Evolutionary conservation across 2,329 filamentous ascomycete species (phyloP).

Genomic region (Cercospora nicotianae): DNA sequence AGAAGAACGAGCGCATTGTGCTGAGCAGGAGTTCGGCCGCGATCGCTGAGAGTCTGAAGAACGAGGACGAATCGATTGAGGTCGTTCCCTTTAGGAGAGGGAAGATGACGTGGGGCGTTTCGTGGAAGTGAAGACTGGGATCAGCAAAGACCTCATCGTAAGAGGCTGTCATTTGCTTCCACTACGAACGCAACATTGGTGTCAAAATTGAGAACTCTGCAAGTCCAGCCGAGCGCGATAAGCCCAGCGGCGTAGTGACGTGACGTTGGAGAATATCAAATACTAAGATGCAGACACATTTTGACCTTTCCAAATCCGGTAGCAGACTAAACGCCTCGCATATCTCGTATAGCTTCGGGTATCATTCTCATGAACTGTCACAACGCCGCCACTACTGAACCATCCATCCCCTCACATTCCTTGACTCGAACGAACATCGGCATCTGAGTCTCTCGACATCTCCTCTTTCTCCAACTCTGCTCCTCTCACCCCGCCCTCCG

Average conservation of each 20-base stretch:
- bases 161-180: background rate
- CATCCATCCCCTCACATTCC: background rate
- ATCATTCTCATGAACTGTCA: background rate
- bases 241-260: background rate
- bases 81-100: conserved; percentile 67
- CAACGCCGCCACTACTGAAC: background rate
- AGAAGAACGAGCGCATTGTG: conserved; percentile 54
- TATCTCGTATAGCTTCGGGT: background rate
- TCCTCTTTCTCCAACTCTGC: conserved; percentile 24
- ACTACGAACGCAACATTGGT: background rate
- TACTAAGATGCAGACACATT: background rate
- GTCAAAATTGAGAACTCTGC: background rate
- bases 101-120: conserved; percentile 59
- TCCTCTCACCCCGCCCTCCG: conserved; percentile 19
- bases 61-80: conserved; percentile 54
- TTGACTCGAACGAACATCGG: conserved; percentile 9
- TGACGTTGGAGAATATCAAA: background rate
- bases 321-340: background rate
- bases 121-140: conserved; percentile 42
- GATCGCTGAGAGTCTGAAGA: conserved; percentile 57
- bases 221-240: background rate
- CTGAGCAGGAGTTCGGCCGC: conserved; percentile 57
- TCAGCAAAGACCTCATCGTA: background rate
- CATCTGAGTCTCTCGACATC: conserved; percentile 11
- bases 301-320: background rate